Evolutionary conservation across 2,329 filamentous ascomycete genomes (phyloP).

Genomic region (Harringtonia lauricola): DNA sequence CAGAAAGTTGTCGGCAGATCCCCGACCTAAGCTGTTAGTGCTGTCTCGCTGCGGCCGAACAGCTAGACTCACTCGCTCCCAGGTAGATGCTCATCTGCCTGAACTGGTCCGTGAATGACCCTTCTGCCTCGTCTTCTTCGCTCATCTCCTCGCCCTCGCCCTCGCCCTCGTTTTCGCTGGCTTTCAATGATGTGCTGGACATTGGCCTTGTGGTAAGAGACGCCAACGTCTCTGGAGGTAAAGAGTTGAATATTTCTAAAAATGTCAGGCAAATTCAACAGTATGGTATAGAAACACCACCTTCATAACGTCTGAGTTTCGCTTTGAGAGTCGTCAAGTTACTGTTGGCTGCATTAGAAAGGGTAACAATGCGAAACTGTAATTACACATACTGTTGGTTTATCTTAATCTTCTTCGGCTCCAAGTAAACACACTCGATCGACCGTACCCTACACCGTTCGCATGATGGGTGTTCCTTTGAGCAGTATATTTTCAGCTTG

Average conservation of each 20-base stretch:
- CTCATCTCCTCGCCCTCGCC: no score
- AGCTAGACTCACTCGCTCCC: neutral
- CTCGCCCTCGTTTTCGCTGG: no score
- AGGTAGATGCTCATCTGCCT: constrained; percentile 1
- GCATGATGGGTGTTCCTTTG: constrained; percentile 9
- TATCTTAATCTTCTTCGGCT: constrained; percentile 10
- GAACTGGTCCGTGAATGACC: no score
- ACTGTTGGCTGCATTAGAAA: neutral
- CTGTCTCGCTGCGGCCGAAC: neutral
- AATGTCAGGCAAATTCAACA: neutral
- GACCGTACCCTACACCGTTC: constrained; percentile 7
- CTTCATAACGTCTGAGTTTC: constrained; percentile 8
- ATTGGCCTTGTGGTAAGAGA: neutral
- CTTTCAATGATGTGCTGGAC: no score
- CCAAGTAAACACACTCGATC: constrained; percentile 9
- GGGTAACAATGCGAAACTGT: neutral
- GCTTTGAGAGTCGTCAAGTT: constrained; percentile 7
- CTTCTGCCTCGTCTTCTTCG: no score
- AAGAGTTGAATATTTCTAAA: neutral
- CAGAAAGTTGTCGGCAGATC: constrained; percentile 26
- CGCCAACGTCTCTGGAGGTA: neutral
- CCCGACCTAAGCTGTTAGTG: constrained; percentile 17
- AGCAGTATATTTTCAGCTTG: constrained; percentile 11
- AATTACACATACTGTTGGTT: constrained; percentile 8
- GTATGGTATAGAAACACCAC: neutral